Evolutionary conservation across 2,329 filamentous ascomycete genomes (phyloP).

Genomic region (Fusarium marasasianum): DNA sequence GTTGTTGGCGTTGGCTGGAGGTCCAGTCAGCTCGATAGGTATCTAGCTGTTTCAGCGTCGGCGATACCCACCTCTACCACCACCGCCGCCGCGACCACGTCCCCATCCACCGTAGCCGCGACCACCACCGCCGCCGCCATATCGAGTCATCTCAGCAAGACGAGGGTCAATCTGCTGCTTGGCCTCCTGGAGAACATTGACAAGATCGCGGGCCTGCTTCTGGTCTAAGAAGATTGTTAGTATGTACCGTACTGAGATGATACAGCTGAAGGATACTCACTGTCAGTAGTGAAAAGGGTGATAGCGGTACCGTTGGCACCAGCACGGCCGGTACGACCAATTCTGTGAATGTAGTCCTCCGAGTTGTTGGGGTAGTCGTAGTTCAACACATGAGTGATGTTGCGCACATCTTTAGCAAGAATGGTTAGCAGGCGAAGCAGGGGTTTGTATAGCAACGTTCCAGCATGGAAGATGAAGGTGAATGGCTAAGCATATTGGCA

Average conservation of each 20-base stretch:
- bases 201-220: constrained; percentile 96
- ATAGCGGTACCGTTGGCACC: constrained; percentile 96
- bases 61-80: constrained; percentile 59
- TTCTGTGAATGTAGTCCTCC: constrained; percentile 98
- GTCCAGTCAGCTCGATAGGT: constrained; percentile 49
- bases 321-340: constrained; percentile 94
- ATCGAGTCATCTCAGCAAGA: constrained; percentile 94
- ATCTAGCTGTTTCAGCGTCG: constrained; percentile 46
- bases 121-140: constrained; percentile 81
- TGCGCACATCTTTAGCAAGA: constrained; percentile 91
- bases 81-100: constrained; percentile 64
- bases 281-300: constrained; percentile 98
- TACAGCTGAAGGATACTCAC: constrained; percentile 67
- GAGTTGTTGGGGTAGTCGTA: constrained; percentile 99
- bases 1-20: constrained; percentile 60
- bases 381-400: constrained; percentile 99
- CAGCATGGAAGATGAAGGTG: constrained; percentile 60
- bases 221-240: constrained; percentile 69
- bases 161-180: constrained; percentile 98
- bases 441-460: constrained; percentile 67
- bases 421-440: constrained; percentile 79
- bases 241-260: neutral
- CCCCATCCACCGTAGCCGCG: constrained; percentile 78
- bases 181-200: constrained; percentile 90
- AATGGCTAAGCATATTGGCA: constrained; percentile 61